These are phyloP conservation scores for Vaccinium darrowii DNA, from an alignment of 148 eudicot species.

Conservation along the genomic window DNA sequence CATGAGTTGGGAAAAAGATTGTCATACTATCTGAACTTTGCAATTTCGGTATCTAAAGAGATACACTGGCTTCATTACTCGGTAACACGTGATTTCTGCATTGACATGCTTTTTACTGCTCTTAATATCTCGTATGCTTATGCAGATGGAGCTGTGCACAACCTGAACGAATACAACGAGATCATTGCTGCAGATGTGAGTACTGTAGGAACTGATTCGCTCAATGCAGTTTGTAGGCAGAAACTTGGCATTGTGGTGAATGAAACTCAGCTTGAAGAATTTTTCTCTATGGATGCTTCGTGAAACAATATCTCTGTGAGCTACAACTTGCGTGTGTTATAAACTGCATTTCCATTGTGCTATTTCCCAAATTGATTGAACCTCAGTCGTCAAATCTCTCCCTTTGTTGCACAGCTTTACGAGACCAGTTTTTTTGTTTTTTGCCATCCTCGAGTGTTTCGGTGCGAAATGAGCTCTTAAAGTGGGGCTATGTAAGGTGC, in stretches of 20 bases:
- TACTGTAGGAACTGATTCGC: constrained; percentile 27
- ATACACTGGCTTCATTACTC: background rate
- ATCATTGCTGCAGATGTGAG: constrained; percentile 50
- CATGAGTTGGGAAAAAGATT: background rate
- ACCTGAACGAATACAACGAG: constrained; percentile 80
- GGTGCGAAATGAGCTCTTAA: too few species aligned
- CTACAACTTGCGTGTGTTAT: background rate
- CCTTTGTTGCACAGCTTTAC: too few species aligned
- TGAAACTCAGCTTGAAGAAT: constrained; percentile 62
- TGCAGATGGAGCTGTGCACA: constrained; percentile 81
- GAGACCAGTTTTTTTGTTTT: too few species aligned
- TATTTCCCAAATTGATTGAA: too few species aligned
- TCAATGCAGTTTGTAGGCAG: constrained; percentile 33
- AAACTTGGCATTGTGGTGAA: constrained; percentile 66
- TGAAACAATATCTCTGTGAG: background rate
- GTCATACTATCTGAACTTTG: background rate
- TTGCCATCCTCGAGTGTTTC: too few species aligned
- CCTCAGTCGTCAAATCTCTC: too few species aligned
- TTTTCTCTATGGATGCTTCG: constrained; percentile 40
- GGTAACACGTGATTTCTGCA: background rate
- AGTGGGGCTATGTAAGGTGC: too few species aligned
- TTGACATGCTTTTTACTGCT: background rate
- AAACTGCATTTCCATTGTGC: too few species aligned
- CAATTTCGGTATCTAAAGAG: background rate
- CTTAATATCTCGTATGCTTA: background rate